A percentile compares a stretch with the other conserved stretches of the same genome.
phyloP scores from a whole-genome alignment of 2,329 filamentous ascomycete species.

The Ascochyta koolunga region DNA sequence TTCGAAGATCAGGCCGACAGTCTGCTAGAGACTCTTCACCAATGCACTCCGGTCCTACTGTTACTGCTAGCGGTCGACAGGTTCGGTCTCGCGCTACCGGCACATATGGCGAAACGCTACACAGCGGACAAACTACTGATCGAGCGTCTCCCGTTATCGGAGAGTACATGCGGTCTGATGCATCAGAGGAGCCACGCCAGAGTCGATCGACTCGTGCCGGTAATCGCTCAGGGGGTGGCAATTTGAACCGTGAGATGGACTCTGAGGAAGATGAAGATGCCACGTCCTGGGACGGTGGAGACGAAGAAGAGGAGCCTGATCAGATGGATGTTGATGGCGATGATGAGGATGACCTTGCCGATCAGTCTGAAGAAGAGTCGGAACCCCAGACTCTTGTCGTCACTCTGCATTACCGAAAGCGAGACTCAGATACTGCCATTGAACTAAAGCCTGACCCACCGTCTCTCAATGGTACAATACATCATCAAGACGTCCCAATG shows the following conservation, averaged over 20 bases:
- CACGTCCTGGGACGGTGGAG: constrained; percentile 71
- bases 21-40: constrained; percentile 75
- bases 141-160: constrained; percentile 51
- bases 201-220: constrained; percentile 52
- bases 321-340: constrained; percentile 66
- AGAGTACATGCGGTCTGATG: constrained; percentile 52
- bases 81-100: constrained; percentile 69
- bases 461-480: not conserved
- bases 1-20: constrained; percentile 68
- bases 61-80: constrained; percentile 87
- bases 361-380: constrained; percentile 46
- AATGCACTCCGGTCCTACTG: constrained; percentile 67
- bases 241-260: constrained; percentile 52
- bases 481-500: not conserved
- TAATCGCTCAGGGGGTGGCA: constrained; percentile 29
- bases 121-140: constrained; percentile 59
- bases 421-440: not conserved
- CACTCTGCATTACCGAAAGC: constrained; percentile 60
- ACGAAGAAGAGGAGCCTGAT: constrained; percentile 63
- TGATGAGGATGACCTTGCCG: constrained; percentile 56
- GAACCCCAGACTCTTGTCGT: constrained; percentile 69
- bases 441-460: not conserved
- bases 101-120: constrained; percentile 67
- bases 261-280: constrained; percentile 71
- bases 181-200: constrained; percentile 55